Base-by-base conservation (phyloP, 768 basidiomycete species). In the Hortiboletus campestris region DNA sequence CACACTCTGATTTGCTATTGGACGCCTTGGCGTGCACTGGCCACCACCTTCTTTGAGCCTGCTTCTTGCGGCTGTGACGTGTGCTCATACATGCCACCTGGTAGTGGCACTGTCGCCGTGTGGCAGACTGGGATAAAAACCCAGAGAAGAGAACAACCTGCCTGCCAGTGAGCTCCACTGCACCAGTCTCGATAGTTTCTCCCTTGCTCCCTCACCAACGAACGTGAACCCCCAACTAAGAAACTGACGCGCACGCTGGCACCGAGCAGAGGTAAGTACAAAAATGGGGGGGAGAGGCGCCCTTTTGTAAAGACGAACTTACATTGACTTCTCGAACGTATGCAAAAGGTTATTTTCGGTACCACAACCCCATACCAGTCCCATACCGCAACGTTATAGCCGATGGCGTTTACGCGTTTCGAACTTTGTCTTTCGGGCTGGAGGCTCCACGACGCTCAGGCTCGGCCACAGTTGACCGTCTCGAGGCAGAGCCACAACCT, bases 51-150 rank as follows among this genome's bases (percentile, higher is more conserved):
- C 59, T 52, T 52, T 43, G 39, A 22, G 32, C 25, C 6, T 25
- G 41, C 64, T 66, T 67, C 63, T 66, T 19, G 57, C 59, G 65
- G 65, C 65, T 65, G 65, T 66, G 65, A 40, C 29, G 40, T 46
- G 44, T 38, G 46, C 35, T 62, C 49, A 57, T 57, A 55, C 34
- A 55, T 13, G 60, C 65, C 65, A 62, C 65, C 66, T 66, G 65
- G 55, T 46, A 65, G 57, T 67, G 65, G 65, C 65, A 46, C 61
- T 61, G 62, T 64, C 51, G 22, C 46, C 59, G 59, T 66, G 65
- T 57, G 65, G 65, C 65, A 67, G 56, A 14, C 22, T 46, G 39
- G 63, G 55, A 66, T 67, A 66, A 55, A 66, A 59, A 40, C 53
- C 49, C 40, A 43, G 22, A 29, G 39, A 34, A 59, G 28, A 46